phyloP scores from a whole-genome alignment of 148 eudicot genomes.

The Beta vulgaris region DNA sequence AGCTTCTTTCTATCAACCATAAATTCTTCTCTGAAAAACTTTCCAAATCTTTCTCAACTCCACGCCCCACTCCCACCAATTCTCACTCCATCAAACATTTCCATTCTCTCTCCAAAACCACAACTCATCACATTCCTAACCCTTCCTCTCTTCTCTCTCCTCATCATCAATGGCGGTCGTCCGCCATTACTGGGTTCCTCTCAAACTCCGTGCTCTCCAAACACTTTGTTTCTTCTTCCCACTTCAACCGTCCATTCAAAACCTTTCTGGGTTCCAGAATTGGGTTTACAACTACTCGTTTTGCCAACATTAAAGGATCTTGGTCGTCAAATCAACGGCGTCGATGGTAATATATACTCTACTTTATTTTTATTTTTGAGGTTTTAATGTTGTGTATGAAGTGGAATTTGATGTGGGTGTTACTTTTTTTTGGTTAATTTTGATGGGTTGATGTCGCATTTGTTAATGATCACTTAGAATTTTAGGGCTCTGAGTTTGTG shows the following conservation, averaged over 20 bases:
- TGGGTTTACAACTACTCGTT: slow-evolving; percentile 10
- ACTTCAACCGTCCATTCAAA: slow-evolving; percentile 28
- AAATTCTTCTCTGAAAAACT: slow-evolving; percentile 34
- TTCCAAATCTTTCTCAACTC: slow-evolving; percentile 17
- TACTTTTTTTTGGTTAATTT: not conserved
- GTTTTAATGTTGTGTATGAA: not conserved
- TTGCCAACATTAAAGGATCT: slow-evolving; percentile 21
- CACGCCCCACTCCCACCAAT: slow-evolving; percentile 11
- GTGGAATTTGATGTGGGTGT: slow-evolving; percentile 2
- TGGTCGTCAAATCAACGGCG: slow-evolving; percentile 26
- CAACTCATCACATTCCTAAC: not conserved
- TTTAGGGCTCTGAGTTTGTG: not conserved
- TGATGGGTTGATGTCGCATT: slow-evolving; percentile 20
- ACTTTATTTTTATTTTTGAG: not conserved
- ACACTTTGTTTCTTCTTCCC: slow-evolving; percentile 27
- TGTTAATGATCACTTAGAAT: not conserved
- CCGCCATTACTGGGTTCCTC: slow-evolving; percentile 32
- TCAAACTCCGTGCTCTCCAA: slow-evolving; percentile 33
- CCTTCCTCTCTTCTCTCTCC: slow-evolving; percentile 24
- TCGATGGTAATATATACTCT: slow-evolving; percentile 34
- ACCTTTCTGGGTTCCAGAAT: slow-evolving; percentile 23
- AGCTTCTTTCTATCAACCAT: slow-evolving; percentile 31
- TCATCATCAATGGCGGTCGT: slow-evolving; percentile 25
- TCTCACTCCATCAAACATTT: slow-evolving; percentile 9
- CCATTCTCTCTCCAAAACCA: slow-evolving; percentile 24